Conservation (phyloP, 495 filamentous ascomycete species). For the Aspergillus wentii region DNA sequence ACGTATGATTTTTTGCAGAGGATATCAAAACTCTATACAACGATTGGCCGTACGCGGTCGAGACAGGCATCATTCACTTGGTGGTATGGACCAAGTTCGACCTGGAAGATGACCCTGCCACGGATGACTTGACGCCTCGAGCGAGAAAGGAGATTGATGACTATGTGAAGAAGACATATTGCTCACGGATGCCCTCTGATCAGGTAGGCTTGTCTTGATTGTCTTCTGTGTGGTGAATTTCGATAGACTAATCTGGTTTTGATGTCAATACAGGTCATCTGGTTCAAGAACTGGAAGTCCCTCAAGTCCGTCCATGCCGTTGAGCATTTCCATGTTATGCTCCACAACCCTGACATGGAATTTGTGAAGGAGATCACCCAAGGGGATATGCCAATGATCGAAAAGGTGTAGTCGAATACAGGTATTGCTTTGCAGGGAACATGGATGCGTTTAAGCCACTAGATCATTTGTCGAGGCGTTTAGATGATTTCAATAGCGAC, state of each 20-base stretch:
- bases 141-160: constrained; percentile 60
- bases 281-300: constrained; percentile 86
- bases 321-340: constrained; percentile 95
- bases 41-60: constrained; percentile 88
- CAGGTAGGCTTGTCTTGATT: constrained; percentile 22
- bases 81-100: constrained; percentile 92
- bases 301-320: constrained; percentile 80
- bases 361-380: constrained; percentile 69
- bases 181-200: constrained; percentile 39
- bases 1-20: constrained; percentile 31
- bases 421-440: too few relatives aligned
- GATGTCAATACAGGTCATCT: constrained; percentile 54
- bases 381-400: constrained; percentile 62
- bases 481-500: too few relatives aligned
- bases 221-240: neutral
- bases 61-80: constrained; percentile 69
- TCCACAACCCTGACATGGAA: constrained; percentile 63
- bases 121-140: constrained; percentile 59
- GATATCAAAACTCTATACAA: constrained; percentile 76
- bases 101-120: constrained; percentile 60
- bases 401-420: constrained; percentile 12
- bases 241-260: too few relatives aligned
- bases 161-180: constrained; percentile 63
- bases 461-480: too few relatives aligned
- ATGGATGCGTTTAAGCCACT: too few relatives aligned